Conservation (phyloP, 805 yeast genomes). For the Ogataea pilisensis region DNA sequence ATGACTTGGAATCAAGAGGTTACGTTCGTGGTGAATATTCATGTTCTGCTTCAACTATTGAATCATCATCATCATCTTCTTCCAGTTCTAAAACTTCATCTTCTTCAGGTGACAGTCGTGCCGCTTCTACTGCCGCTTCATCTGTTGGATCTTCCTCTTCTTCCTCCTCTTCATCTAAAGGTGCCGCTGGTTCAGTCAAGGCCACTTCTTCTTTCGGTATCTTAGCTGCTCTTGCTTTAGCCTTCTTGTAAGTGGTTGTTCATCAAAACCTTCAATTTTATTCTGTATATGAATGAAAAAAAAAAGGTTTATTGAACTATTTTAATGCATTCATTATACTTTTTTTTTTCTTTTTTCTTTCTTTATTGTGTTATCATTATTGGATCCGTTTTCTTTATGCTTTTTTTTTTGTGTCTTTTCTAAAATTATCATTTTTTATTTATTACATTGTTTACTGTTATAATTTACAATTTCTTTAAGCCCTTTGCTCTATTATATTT, state of each 20-base stretch:
- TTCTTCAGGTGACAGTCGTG: too few relatives aligned
- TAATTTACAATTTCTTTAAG: background rate
- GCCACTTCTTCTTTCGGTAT: conserved; percentile 44
- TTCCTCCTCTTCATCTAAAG: conserved; percentile 30
- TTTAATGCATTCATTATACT: background rate
- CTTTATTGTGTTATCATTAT: too few relatives aligned
- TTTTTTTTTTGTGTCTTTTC: background rate
- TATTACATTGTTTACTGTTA: background rate
- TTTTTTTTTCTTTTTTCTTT: background rate
- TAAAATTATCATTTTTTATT: too few relatives aligned
- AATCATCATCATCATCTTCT: conserved; percentile 40
- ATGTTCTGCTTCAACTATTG: conserved; percentile 60
- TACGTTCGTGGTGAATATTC: conserved; percentile 88
- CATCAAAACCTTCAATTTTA: background rate
- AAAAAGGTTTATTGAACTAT: background rate
- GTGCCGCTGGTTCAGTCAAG: conserved; percentile 24
- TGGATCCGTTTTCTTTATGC: background rate
- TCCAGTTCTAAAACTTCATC: conserved; percentile 24
- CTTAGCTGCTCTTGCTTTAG: conserved; percentile 45
- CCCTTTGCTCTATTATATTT: too few relatives aligned
- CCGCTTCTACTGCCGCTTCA: conserved; percentile 22
- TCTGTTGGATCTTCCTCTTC: conserved; percentile 35
- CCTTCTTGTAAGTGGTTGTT: conserved; percentile 40
- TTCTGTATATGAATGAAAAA: background rate
- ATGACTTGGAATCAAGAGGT: conserved; percentile 67